Evolutionary conservation across 495 filamentous ascomycete species (phyloP).

Genomic region (Sordaria brevicollis): DNA sequence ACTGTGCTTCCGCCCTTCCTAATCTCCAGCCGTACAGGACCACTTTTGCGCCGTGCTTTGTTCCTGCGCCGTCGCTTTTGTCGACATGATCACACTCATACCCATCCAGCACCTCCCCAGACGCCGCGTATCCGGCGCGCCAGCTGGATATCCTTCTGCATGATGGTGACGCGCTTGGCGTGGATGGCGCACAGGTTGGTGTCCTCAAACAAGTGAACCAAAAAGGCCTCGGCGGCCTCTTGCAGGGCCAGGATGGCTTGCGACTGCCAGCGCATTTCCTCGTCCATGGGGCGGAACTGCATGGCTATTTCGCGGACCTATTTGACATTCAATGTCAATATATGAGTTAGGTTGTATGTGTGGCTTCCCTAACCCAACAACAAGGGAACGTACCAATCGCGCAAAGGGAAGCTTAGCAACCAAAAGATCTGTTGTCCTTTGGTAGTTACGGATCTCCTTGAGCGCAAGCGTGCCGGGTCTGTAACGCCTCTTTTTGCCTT

Average conservation of each 20-base stretch:
- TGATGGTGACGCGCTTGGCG: conserved; percentile 92
- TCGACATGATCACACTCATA: conserved; percentile 4
- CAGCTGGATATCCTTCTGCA: conserved; percentile 94
- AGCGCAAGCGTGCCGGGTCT: conserved; percentile 77
- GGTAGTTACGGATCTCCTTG: conserved; percentile 77
- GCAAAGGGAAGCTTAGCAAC: conserved; percentile 77
- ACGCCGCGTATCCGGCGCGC: conserved; percentile 67
- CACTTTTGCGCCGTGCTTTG: neutral
- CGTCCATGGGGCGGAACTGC: conserved; percentile 36
- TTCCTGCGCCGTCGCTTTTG: neutral
- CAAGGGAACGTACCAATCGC: conserved; percentile 51
- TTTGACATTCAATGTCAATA: neutral
- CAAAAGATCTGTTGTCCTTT: conserved; percentile 69
- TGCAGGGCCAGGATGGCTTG: conserved; percentile 84
- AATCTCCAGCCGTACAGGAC: neutral
- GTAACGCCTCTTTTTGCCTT: conserved; percentile 56
- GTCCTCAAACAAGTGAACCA: conserved; percentile 92
- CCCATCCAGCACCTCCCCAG: conserved; percentile 40
- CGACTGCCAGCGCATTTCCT: conserved; percentile 78
- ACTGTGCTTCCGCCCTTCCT: neutral
- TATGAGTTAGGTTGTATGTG: neutral
- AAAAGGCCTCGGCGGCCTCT: conserved; percentile 84
- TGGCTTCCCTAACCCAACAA: neutral
- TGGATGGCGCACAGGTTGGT: conserved; percentile 93
- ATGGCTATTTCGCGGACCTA: conserved; percentile 80